Conservation (phyloP, 768 basidiomycete species). For the Mycena alexandri region DNA sequence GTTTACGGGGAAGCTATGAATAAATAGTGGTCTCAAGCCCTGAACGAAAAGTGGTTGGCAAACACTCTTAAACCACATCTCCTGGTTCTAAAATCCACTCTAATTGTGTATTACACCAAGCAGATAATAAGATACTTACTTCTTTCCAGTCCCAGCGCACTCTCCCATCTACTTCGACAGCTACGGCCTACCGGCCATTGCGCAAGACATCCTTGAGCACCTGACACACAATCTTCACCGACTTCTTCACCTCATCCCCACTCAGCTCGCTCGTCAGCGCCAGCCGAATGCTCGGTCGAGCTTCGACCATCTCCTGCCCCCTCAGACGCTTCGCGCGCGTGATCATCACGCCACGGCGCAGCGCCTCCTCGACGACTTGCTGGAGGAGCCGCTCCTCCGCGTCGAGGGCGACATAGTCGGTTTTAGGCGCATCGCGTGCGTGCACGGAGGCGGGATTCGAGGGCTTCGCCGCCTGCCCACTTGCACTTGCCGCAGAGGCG, state of each 20-base stretch:
- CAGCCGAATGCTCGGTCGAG: conserved; percentile 87
- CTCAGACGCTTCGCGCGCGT: conserved; percentile 86
- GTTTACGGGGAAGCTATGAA: no score
- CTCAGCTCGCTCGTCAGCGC: conserved; percentile 83
- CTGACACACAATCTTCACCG: conserved; percentile 77
- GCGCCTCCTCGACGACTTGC: conserved; percentile 91
- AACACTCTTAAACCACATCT: no score
- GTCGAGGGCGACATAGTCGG: conserved; percentile 67
- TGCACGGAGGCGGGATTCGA: conserved; percentile 63
- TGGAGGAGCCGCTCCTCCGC: conserved; percentile 87
- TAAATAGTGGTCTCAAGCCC: no score
- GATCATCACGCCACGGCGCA: conserved; percentile 86
- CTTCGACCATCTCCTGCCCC: conserved; percentile 87
- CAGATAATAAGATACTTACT: no score
- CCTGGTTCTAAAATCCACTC: no score
- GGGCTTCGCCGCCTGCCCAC: conserved; percentile 50
- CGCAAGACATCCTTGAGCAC: conserved; percentile 81
- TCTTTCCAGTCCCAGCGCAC: no score
- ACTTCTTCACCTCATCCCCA: conserved; percentile 94
- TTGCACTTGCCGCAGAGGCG: conserved; percentile 42
- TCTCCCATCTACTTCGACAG: no score
- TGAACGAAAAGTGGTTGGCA: no score
- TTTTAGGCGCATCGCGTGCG: conserved; percentile 59
- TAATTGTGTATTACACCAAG: no score
- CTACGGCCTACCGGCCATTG: conserved; percentile 40